Evolutionary conservation across 306 rosid species (phyloP).

Genomic region (Lupinus albus): DNA sequence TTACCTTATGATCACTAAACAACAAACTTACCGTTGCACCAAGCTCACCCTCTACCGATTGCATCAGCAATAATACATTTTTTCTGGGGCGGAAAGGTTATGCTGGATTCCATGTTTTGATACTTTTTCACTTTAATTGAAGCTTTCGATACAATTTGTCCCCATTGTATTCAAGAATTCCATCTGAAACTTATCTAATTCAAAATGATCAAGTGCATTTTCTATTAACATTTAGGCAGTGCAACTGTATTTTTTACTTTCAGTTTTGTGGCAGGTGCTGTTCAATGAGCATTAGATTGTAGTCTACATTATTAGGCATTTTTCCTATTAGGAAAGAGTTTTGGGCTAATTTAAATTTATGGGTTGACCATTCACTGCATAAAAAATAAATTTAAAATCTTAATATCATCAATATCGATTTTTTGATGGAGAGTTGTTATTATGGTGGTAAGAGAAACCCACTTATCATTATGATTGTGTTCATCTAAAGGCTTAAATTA

Average conservation of each 20-base stretch:
- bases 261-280: background rate
- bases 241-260: background rate
- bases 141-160: conserved; percentile 18
- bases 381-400: conserved; percentile 9
- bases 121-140: conserved; percentile 18
- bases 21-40: too few species aligned
- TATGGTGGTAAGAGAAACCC: background rate
- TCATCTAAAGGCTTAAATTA: conserved; percentile 19
- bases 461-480: conserved; percentile 1
- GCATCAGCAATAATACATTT: conserved; percentile 4
- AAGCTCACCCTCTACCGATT: too few species aligned
- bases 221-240: conserved; percentile 1
- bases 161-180: background rate
- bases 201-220: background rate
- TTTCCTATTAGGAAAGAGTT: conserved; percentile 5
- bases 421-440: conserved; percentile 27
- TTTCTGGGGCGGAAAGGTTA: background rate
- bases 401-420: background rate
- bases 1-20: too few species aligned
- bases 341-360: conserved; percentile 18
- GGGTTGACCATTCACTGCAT: background rate
- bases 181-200: conserved; percentile 2
- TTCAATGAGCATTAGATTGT: conserved; percentile 17
- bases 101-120: background rate
- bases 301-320: background rate